Evolutionary conservation across 2,329 filamentous ascomycete species (phyloP), one percentile per base, ranked within the genome.

Genomic region (Ophiobolus disseminans): DNA sequence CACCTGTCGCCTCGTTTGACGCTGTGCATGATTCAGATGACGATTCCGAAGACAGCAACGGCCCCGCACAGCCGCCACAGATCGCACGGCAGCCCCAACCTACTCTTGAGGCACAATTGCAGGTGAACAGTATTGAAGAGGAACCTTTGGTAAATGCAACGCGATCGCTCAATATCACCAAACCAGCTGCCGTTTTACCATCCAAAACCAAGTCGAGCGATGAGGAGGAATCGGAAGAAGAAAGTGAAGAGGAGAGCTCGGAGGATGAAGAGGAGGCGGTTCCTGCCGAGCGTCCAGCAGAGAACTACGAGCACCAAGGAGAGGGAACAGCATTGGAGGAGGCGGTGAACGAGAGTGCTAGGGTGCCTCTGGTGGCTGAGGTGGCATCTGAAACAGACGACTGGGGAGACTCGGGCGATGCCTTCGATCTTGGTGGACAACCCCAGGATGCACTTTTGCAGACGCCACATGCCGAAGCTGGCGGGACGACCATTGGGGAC

Each of bases 231-330:
- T 52, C 48, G 1, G 58, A 57, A 8, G 57, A 63, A 6, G 53
- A 58, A 19, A 50, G 50, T 17, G 63, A 65, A 17, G 65, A 65
- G 22, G 58, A 69, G 16, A 76, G 76, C 48, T 74, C 76, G 16
- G 58, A 61, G 3, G 58, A 57, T 6, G 48, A 50, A 5, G 36
- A 48, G 22, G 52, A 58, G n/a, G 28, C 38, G 3, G 39, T 41
- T 5, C 31, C 53, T 2, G 57, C 58, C 19, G 58, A 62, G 25
- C 60, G 60, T 17, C 55, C 60, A 10, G 67, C 67, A 25, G 68
- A 68, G 25, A 61, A 73, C 31, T 80, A 80, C 55, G 78, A 80
- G 47, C 73, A 77, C 49, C 78, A 81, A 48, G 73, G 78, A 31
- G 75, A 77, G 40, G 65, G 65, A 0, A 76, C 76, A 4, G 64